Percentiles rank a stretch among this genome's conserved stretches.
Conservation (phyloP, 345 rosid species). For the Brassica incana region DNA sequence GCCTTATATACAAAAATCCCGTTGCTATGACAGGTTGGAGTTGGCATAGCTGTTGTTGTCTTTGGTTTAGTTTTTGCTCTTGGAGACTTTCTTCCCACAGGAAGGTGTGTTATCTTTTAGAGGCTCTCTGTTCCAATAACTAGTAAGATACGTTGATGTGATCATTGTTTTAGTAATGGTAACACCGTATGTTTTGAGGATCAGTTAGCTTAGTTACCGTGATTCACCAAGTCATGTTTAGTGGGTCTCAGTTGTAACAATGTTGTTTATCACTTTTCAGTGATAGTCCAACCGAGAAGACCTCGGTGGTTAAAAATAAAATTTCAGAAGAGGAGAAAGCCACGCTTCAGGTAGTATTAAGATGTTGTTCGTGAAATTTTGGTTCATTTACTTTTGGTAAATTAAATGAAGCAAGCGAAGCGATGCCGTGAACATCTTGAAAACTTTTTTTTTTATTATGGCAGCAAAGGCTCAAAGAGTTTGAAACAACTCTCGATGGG, state of each 20-base stretch:
- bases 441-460: neutral
- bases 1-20: neutral
- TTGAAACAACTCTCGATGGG: constrained; percentile 55
- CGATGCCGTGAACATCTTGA: constrained; percentile 6
- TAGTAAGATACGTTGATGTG: constrained; percentile 30
- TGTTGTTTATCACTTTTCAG: constrained; percentile 41
- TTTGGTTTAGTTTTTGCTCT: constrained; percentile 94
- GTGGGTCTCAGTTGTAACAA: constrained; percentile 15
- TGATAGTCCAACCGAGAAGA: constrained; percentile 52
- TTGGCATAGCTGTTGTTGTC: constrained; percentile 82
- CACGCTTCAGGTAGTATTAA: constrained; percentile 62
- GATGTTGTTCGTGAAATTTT: neutral
- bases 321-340: constrained; percentile 73
- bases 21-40: constrained; percentile 63
- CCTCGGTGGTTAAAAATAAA: constrained; percentile 50
- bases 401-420: constrained; percentile 5
- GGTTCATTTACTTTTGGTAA: no score
- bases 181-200: neutral
- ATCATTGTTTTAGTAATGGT: neutral
- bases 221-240: constrained; percentile 16
- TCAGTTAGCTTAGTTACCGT: neutral
- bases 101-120: constrained; percentile 58
- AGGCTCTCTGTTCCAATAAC: neutral
- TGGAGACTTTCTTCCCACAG: constrained; percentile 90
- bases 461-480: constrained; percentile 80